Base-by-base conservation (phyloP, 2,329 filamentous ascomycete genomes). In the Cladosporium colombiae region DNA sequence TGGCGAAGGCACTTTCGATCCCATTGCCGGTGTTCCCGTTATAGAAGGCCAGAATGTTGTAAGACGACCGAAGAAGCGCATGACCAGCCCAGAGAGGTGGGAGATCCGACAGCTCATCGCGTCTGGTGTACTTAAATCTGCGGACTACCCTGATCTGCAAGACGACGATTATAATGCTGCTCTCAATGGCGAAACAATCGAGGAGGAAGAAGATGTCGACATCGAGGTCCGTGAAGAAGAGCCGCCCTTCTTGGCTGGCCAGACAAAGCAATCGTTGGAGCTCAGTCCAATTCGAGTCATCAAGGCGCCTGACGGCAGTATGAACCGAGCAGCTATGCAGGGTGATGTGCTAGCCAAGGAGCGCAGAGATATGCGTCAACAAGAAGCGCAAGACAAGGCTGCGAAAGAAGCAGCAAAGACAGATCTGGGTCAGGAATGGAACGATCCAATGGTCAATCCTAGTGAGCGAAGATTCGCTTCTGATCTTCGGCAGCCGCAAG, bases 211-310 rank as follows among this genome's bases (percentile, higher is more conserved):
- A 78, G 95, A 99, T 74, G 88, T 99, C 5, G 95, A 99, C 73
- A 99, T 99, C 69, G 95, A 99, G 78, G 91, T 99, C 33, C 87
- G 90, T 70, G 95, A 99, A 68, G 95, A 99, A 73, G 95, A 99
- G 74, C 96, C 95, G 0, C 95, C 95, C 0, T 99, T 99, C 82
- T 79, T 99, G 68, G 91, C 92, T 18, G 95, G 95, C 5, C 96
- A 99, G 77, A 99, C 95, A 0, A 97, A 97, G 75, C 93, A 97
- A 75, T 97, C 93, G 11, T 83, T 99, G 10, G 95, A 99, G 74
- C 81, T 99, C 4, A 97, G 93, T 1, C 95, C 95, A 0, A 99
- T 99, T 68, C 87, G 96, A 69, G 93, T 99, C 25, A 92, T 99
- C 72, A 98, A 98, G 79, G 95, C 95, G 1, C 96, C 95, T 0